A percentile compares a stretch with the other conserved stretches of the same genome.
Conservation (phyloP, 345 rosid species). For the Moricandia arvensis region DNA sequence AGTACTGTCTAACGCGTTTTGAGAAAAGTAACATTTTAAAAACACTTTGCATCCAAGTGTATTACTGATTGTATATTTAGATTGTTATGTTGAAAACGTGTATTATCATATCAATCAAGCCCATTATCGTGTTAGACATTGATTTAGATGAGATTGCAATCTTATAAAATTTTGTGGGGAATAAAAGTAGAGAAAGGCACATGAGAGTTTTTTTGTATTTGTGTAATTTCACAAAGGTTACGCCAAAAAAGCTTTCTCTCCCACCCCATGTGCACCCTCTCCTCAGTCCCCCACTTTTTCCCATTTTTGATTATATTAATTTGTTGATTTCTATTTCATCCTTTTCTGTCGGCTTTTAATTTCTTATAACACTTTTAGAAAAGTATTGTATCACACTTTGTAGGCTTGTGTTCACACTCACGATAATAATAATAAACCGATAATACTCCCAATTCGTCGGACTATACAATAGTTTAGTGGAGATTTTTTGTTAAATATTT, state of each 20-base stretch:
- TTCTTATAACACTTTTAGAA: neutral
- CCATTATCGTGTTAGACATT: neutral
- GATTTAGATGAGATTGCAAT: neutral
- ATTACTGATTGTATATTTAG: neutral
- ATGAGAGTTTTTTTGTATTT: constrained; percentile 18
- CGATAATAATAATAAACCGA: neutral
- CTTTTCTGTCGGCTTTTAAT: constrained; percentile 21
- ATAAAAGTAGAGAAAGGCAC: constrained; percentile 2
- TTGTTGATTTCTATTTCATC: neutral
- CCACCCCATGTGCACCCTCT: constrained; percentile 33
- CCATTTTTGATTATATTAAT: neutral
- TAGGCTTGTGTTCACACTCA: constrained; percentile 12
- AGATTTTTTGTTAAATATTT: neutral
- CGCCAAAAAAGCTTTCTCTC: neutral
- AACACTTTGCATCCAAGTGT: neutral
- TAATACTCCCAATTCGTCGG: constrained; percentile 19
- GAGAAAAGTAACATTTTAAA: too few relatives aligned
- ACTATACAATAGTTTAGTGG: neutral
- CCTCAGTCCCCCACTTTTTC: constrained; percentile 31
- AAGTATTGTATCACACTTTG: constrained; percentile 11
- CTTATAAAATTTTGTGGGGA: neutral
- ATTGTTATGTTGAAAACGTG: neutral
- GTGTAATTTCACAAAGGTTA: constrained; percentile 17
- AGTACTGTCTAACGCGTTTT: neutral
- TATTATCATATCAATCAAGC: neutral